Conservation (phyloP, 2,329 filamentous ascomycete species). For the Stachybotrys echinatus region DNA sequence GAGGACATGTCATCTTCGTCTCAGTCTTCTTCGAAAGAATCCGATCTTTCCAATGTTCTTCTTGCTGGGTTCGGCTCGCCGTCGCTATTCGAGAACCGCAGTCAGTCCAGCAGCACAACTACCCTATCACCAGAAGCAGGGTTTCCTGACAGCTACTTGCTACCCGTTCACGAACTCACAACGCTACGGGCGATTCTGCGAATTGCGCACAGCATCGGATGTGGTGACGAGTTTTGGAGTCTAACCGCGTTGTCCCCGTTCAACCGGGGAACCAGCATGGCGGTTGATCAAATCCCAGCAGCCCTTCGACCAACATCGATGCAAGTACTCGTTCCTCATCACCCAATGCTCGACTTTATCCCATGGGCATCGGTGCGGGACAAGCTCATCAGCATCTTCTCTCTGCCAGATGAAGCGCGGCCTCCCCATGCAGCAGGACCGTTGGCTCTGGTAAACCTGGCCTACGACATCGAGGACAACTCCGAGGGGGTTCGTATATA, state of each 20-base stretch:
- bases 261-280: slow-evolving; percentile 19
- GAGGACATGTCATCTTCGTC: too few relatives aligned
- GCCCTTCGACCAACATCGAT: slow-evolving; percentile 45
- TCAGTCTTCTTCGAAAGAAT: too few relatives aligned
- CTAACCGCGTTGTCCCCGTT: slow-evolving; percentile 43
- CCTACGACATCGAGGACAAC: slow-evolving; percentile 52
- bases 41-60: too few relatives aligned
- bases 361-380: slow-evolving; percentile 53
- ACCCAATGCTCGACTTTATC: slow-evolving; percentile 51
- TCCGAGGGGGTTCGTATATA: slow-evolving; percentile 46
- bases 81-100: too few relatives aligned
- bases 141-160: slow-evolving; percentile 41
- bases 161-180: slow-evolving; percentile 43
- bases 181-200: slow-evolving; percentile 41
- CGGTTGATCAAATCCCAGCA: slow-evolving; percentile 33
- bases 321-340: slow-evolving; percentile 46
- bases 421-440: slow-evolving; percentile 40
- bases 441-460: slow-evolving; percentile 43
- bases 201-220: slow-evolving; percentile 41
- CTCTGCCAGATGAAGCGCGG: slow-evolving; percentile 40
- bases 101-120: too few relatives aligned
- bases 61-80: too few relatives aligned
- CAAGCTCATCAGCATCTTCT: slow-evolving; percentile 45
- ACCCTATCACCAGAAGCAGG: slow-evolving; percentile 12
- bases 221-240: slow-evolving; percentile 36